phyloP scores from a whole-genome alignment of 2,329 filamentous ascomycete species.

The Verticillium longisporum region DNA sequence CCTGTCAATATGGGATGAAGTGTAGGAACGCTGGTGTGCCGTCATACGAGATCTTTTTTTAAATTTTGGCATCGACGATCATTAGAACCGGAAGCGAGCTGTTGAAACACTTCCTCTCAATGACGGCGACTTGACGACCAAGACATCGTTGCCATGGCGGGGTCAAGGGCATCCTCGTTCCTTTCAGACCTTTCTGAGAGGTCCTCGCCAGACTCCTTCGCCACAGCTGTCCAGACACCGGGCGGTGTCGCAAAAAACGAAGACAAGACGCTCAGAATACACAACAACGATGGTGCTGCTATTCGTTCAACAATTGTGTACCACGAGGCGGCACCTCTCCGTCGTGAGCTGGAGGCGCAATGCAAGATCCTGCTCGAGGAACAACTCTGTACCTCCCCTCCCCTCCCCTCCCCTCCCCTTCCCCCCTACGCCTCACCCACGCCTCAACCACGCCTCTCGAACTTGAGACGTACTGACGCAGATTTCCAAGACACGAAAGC shows the following conservation, averaged over 20 bases:
- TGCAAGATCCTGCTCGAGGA: constrained; percentile 71
- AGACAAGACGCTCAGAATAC: background rate
- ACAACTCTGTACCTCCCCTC: constrained; percentile 50
- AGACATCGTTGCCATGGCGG: background rate
- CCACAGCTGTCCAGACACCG: constrained; percentile 21
- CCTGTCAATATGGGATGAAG: background rate
- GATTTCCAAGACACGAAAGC: constrained; percentile 41
- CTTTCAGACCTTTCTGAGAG: background rate
- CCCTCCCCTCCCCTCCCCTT: constrained; percentile 1
- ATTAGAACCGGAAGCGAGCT: background rate
- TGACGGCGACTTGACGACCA: background rate
- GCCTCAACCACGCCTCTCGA: background rate
- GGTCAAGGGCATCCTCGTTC: background rate
- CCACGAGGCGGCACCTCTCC: constrained; percentile 47
- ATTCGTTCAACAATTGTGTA: constrained; percentile 29
- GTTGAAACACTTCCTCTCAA: background rate
- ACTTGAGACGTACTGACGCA: background rate
- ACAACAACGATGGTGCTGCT: background rate
- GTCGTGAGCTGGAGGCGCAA: constrained; percentile 58
- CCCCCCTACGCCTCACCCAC: background rate
- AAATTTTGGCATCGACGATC: background rate
- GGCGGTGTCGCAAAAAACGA: background rate
- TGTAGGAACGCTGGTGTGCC: background rate
- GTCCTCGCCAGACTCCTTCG: constrained; percentile 24
- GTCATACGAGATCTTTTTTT: background rate